Conservation (phyloP, 2,329 filamentous ascomycete genomes). For the Fonsecaea nubica region DNA sequence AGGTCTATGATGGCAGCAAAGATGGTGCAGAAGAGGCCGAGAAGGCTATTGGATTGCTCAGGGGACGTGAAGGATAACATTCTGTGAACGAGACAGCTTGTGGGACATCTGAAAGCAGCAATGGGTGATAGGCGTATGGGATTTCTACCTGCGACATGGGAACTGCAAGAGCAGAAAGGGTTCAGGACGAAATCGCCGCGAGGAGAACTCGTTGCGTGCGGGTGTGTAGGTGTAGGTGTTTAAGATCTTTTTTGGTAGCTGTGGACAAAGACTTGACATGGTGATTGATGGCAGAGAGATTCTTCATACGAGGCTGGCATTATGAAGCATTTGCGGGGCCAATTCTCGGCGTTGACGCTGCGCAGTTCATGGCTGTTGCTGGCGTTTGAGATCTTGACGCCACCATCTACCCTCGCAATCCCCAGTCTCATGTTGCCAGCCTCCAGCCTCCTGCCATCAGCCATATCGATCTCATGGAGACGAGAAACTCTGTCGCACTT, state of each 20-base stretch:
- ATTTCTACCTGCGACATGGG: no score
- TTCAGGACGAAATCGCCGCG: background rate
- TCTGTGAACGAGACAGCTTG: slow-evolving; percentile 5
- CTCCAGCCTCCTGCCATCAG: background rate
- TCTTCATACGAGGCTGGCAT: no score
- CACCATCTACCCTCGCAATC: background rate
- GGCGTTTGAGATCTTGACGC: background rate
- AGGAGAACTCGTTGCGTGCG: background rate
- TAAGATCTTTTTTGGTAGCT: background rate
- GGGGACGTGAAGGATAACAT: background rate
- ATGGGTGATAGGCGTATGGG: background rate
- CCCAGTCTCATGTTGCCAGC: background rate
- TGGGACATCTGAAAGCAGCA: background rate
- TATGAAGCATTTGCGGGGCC: background rate
- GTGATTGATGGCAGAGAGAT: no score
- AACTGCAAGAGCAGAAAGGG: background rate
- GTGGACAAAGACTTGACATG: background rate
- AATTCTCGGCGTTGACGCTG: background rate
- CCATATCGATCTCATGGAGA: background rate
- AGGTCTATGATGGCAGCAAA: slow-evolving; percentile 27
- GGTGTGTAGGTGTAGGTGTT: background rate
- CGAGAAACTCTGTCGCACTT: background rate
- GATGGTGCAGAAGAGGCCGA: slow-evolving; percentile 31
- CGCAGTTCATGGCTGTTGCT: background rate
- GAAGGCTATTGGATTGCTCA: slow-evolving; percentile 21